These are phyloP conservation scores for Candida suzukii DNA, from an alignment of 805 yeast species.

Conservation along the genomic window DNA sequence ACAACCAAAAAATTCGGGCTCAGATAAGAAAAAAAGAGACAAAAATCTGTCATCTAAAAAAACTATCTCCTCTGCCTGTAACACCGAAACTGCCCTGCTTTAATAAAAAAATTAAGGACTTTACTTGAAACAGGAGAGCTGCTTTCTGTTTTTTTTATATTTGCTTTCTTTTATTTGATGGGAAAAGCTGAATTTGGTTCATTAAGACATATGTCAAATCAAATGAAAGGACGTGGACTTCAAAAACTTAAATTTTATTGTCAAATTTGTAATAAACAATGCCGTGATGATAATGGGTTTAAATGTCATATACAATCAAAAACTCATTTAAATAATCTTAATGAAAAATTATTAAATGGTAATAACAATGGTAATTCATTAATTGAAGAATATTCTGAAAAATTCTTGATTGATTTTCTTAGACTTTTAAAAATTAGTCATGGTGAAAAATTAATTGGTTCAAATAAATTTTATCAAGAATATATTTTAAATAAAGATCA, in stretches of 20 bases:
- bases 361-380: constrained; percentile 21
- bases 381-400: constrained; percentile 50
- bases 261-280: constrained; percentile 86
- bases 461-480: constrained; percentile 86
- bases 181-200: constrained; percentile 55
- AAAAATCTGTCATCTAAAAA: no score
- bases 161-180: no score
- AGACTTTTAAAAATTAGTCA: constrained; percentile 57
- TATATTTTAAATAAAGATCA: constrained; percentile 78
- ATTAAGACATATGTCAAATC: constrained; percentile 66
- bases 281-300: constrained; percentile 94
- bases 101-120: no score
- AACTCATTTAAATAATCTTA: constrained; percentile 58
- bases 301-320: constrained; percentile 84
- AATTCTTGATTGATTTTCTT: constrained; percentile 61
- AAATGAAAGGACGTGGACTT: constrained; percentile 75
- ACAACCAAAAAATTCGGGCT: no score
- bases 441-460: constrained; percentile 74
- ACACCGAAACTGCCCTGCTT: no score
- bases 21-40: no score
- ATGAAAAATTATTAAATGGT: constrained; percentile 35
- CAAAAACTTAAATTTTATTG: constrained; percentile 86
- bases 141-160: no score
- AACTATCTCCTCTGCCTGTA: no score
- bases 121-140: no score